Conservation (phyloP, 2,329 filamentous ascomycete species). For the Calonectria honghensis region DNA sequence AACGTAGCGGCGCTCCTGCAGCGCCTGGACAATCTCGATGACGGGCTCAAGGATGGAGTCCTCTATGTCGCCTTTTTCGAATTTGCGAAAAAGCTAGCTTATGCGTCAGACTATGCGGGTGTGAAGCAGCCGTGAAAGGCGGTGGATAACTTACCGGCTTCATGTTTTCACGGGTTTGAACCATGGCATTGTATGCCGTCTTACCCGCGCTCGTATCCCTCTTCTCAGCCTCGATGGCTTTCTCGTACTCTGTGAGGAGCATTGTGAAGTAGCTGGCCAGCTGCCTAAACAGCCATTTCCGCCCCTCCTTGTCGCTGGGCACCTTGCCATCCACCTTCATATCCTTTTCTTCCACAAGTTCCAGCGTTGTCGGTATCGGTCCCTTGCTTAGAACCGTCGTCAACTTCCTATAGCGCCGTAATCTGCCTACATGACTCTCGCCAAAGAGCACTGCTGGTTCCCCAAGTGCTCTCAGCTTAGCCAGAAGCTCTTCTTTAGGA, state of each 20-base stretch:
- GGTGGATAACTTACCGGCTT: conserved; percentile 73
- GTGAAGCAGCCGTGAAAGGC: too few relatives aligned
- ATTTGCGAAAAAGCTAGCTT: conserved; percentile 84
- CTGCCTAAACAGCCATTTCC: conserved; percentile 87
- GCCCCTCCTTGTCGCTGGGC: conserved; percentile 78
- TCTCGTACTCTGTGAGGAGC: conserved; percentile 92
- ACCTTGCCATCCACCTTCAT: conserved; percentile 86
- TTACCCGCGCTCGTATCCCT: conserved; percentile 84
- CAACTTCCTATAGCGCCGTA: conserved; percentile 83
- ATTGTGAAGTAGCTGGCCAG: conserved; percentile 97
- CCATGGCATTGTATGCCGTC: conserved; percentile 88
- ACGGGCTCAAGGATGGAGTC: conserved; percentile 87
- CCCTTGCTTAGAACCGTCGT: conserved; percentile 79
- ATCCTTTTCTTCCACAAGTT: conserved; percentile 86
- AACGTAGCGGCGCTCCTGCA: conserved; percentile 93
- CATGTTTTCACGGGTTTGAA: conserved; percentile 91
- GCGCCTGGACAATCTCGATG: conserved; percentile 92
- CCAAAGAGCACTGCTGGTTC: conserved; percentile 88
- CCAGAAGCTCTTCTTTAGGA: conserved; percentile 80
- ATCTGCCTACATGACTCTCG: conserved; percentile 81
- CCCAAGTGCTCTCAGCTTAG: conserved; percentile 80
- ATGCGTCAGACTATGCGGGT: conserved; percentile 33
- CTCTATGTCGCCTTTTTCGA: conserved; percentile 88
- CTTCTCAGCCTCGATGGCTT: conserved; percentile 81
- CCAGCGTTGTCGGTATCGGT: conserved; percentile 90